phyloP scores from a whole-genome alignment of 768 basidiomycete genomes.

The Phanerochaete sordida region DNA sequence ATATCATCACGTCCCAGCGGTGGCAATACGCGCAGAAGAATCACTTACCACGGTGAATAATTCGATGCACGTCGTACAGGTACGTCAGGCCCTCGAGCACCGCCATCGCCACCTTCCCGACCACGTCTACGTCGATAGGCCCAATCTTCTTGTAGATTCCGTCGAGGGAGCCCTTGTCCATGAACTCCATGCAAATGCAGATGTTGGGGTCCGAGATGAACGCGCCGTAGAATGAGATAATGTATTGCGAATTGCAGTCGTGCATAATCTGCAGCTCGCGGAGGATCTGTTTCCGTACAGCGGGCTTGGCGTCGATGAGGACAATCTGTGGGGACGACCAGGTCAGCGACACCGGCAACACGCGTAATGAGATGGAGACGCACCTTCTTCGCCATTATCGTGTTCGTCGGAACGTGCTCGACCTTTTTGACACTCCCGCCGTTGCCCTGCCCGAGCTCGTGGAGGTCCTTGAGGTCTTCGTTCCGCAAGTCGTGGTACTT shows the following conservation, averaged over 20 bases:
- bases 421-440: slow-evolving; percentile 98
- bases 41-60: slow-evolving; percentile 91
- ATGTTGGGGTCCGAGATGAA: slow-evolving; percentile 97
- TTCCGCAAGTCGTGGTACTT: slow-evolving; percentile 76
- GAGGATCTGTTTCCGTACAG: slow-evolving; percentile 95
- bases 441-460: slow-evolving; percentile 93
- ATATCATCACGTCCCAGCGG: background rate
- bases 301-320: slow-evolving; percentile 93
- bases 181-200: slow-evolving; percentile 97
- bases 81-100: slow-evolving; percentile 95
- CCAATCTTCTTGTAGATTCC: slow-evolving; percentile 96
- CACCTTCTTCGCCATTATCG: slow-evolving; percentile 98
- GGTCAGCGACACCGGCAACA: background rate
- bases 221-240: slow-evolving; percentile 96
- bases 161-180: slow-evolving; percentile 93
- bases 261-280: slow-evolving; percentile 99
- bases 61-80: slow-evolving; percentile 94
- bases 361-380: slow-evolving; percentile 21
- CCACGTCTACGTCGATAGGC: slow-evolving; percentile 87
- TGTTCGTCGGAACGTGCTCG: slow-evolving; percentile 86
- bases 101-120: slow-evolving; percentile 91
- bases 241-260: slow-evolving; percentile 89
- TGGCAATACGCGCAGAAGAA: slow-evolving; percentile 7
- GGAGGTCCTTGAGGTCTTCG: slow-evolving; percentile 87
- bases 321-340: slow-evolving; percentile 61